Conservation (phyloP, 225 moss, liverwort and hornwort species). For the Climacium dendroides region DNA sequence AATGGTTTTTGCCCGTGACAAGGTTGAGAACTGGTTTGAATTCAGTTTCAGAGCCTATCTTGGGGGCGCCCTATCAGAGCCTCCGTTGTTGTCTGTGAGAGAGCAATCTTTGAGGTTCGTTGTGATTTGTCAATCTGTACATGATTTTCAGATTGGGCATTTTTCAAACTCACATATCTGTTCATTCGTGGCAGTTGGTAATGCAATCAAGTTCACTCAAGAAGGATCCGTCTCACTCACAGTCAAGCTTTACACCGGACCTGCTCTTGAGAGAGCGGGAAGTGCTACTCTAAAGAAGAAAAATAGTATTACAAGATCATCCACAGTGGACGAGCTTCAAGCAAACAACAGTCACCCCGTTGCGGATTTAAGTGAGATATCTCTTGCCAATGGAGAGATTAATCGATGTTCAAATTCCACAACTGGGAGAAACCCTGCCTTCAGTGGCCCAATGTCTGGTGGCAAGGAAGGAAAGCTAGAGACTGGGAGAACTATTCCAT, state of each 20-base stretch:
- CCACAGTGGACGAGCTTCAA: slow-evolving; percentile 13
- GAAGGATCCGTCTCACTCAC: slow-evolving; percentile 62
- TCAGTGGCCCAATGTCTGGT: neutral
- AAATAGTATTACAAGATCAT: neutral
- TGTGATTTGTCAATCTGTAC: neutral
- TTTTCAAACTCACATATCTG: neutral
- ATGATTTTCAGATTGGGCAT: neutral
- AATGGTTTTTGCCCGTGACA: neutral
- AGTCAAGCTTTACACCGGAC: slow-evolving; percentile 45
- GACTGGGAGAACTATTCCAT: slow-evolving; percentile 7
- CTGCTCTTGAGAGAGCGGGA: slow-evolving; percentile 31
- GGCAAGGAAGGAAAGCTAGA: slow-evolving; percentile 42
- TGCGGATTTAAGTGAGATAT: slow-evolving; percentile 42
- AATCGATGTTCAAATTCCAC: slow-evolving; percentile 17
- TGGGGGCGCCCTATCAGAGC: neutral
- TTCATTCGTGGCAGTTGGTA: slow-evolving; percentile 65
- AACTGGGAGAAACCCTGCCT: slow-evolving; percentile 4
- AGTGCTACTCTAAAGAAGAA: slow-evolving; percentile 10
- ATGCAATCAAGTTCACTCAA: slow-evolving; percentile 84
- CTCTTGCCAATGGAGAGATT: slow-evolving; percentile 26
- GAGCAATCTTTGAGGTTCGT: neutral
- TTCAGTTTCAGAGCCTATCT: neutral
- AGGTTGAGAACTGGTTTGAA: neutral
- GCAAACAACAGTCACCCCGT: slow-evolving; percentile 12
- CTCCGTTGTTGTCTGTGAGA: neutral